A percentile compares a stretch with the other conserved stretches of the same genome.
phyloP scores from a whole-genome alignment of 257 asterid species.

The Solanum rostratum region DNA sequence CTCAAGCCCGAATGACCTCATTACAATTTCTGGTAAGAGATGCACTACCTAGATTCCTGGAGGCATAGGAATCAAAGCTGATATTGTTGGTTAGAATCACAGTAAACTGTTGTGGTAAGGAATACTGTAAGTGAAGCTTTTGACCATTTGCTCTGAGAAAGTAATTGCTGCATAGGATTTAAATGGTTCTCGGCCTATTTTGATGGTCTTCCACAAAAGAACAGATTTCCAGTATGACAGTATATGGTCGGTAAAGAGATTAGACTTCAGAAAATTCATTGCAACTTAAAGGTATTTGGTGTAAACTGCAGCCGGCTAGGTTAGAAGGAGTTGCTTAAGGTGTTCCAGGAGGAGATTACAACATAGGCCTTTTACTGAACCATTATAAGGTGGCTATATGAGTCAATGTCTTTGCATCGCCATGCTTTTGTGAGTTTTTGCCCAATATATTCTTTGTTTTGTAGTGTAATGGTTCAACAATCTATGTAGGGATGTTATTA shows the following conservation, averaged over 20 bases:
- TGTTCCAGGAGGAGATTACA: neutral
- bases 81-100: slow-evolving; percentile 84
- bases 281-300: neutral
- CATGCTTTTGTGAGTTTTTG: neutral
- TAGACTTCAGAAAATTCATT: neutral
- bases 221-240: slow-evolving; percentile 93
- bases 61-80: slow-evolving; percentile 82
- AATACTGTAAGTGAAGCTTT: slow-evolving; percentile 81
- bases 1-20: slow-evolving; percentile 78
- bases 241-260: slow-evolving; percentile 66
- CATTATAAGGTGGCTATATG: neutral
- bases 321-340: neutral
- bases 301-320: neutral
- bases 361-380: neutral
- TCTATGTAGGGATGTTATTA: neutral
- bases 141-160: slow-evolving; percentile 84
- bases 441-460: neutral
- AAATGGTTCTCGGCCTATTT: slow-evolving; percentile 76
- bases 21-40: slow-evolving; percentile 84
- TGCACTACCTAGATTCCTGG: slow-evolving; percentile 97
- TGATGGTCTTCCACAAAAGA: slow-evolving; percentile 74
- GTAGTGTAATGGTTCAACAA: neutral
- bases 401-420: neutral
- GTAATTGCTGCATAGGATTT: slow-evolving; percentile 81
- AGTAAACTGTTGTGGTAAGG: slow-evolving; percentile 71